Base-by-base conservation (phyloP, 306 rosid genomes). In the Fragaria iinumae region DNA sequence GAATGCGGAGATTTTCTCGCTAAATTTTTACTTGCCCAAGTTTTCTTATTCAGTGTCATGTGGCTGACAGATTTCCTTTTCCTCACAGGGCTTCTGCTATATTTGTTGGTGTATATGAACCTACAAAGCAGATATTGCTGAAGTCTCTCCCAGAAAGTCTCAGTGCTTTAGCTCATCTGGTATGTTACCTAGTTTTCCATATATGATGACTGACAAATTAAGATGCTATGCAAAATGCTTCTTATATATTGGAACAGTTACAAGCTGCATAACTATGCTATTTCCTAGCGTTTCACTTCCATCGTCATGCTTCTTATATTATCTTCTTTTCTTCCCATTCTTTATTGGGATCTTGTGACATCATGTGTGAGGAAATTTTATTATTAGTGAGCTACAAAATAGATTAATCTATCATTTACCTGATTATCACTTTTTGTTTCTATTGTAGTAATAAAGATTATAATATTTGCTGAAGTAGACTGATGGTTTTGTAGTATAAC, bases 91-190 rank as follows among this genome's bases (percentile, higher is more conserved):
- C 96, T 57, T 88, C 97, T 78, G 97, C 97, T 13, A 59, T 92
- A 77, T 92, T 90, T 79, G 75, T 90, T 70, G 97, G 97, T 71
- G 92, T 90, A 21, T 92, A 92, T 82, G 97, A 92, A 76, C 96
- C 97, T 49, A 73, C 88, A 27, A 92, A 92, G 87, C 93, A 82
- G 79, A 86, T 79, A 76, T 69, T 92, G 80, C 83, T 92, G 53
- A 72, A 73, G 66, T 77, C 86, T 23, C 80, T 92, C 39, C 97
- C 97, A 20, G 92, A 87, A 66, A 84, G 86, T 79, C 85, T 92
- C 78, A 92, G 88, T 5, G 96, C 90, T 23, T 67, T 90, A 76
- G 97, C 92, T 79, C 96, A 92, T 77, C 53, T 92, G 88, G 93
- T 92, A 89, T 80, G 92, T 53, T 47, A 27, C 75, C 80, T 62